Evolutionary conservation across 2,329 filamentous ascomycete species (phyloP).

Genomic region (Cercospora brassicicola): DNA sequence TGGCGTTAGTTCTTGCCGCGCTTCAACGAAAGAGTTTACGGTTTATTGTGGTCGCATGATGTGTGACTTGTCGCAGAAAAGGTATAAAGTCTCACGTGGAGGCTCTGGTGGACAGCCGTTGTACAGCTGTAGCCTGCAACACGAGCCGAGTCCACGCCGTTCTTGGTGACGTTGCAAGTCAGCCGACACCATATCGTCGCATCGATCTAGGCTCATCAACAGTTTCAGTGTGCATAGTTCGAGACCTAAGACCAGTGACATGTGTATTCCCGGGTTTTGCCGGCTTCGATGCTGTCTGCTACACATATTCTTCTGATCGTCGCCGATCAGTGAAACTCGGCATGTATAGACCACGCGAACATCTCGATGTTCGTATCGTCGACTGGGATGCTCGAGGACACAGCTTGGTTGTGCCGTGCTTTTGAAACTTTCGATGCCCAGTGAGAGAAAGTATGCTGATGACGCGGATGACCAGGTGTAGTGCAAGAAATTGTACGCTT

Average conservation of each 20-base stretch:
- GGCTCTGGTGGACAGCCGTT: not conserved
- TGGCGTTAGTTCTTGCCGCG: not conserved
- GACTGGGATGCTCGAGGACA: not conserved
- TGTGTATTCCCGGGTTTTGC: not conserved
- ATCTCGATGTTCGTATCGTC: not conserved
- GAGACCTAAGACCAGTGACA: not conserved
- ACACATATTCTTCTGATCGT: not conserved
- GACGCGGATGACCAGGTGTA: constrained; percentile 8
- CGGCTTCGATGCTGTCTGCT: not conserved
- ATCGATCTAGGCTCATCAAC: not conserved
- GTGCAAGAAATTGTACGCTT: not conserved
- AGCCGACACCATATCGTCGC: not conserved
- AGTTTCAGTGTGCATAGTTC: constrained; percentile 1
- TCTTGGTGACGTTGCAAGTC: not conserved
- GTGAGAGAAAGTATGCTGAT: not conserved
- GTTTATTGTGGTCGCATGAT: not conserved
- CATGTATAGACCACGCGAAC: not conserved
- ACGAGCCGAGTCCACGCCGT: not conserved
- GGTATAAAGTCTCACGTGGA: not conserved
- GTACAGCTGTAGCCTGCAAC: not conserved
- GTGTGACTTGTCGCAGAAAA: constrained; percentile 1
- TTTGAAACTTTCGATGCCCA: not conserved
- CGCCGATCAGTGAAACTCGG: not conserved
- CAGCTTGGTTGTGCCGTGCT: not conserved
- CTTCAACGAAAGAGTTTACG: not conserved